Percentiles rank a stretch among this genome's conserved stretches.
Evolutionary conservation across 2,329 filamentous ascomycete genomes (phyloP).

Genomic region (Alternaria alternata): DNA sequence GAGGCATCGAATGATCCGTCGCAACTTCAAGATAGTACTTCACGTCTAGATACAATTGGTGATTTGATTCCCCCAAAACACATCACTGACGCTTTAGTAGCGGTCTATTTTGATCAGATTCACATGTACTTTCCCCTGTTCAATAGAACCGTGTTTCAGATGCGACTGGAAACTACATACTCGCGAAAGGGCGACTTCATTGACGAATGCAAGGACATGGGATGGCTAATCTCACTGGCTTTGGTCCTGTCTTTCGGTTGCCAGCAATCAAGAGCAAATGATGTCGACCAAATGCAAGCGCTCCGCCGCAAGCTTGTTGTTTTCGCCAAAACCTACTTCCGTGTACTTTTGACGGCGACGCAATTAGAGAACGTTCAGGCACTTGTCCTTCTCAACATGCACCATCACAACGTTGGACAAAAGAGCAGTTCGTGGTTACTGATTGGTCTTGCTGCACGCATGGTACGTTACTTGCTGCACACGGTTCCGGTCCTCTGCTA

Average conservation of each 20-base stretch:
- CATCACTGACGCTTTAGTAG: slow-evolving; percentile 50
- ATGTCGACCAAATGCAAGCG: slow-evolving; percentile 27
- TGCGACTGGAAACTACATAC: slow-evolving; percentile 51
- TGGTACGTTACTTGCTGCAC: slow-evolving; percentile 30
- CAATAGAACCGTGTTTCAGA: slow-evolving; percentile 52
- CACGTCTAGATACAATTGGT: slow-evolving; percentile 21
- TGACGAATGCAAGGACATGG: slow-evolving; percentile 48
- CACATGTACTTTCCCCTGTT: slow-evolving; percentile 52
- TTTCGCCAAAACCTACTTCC: slow-evolving; percentile 46
- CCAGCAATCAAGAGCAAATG: slow-evolving; percentile 48
- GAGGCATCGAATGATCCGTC: slow-evolving; percentile 24
- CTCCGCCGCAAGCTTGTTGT: slow-evolving; percentile 34
- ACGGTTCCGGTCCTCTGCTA: neutral
- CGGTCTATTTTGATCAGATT: slow-evolving; percentile 53
- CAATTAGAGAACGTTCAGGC: slow-evolving; percentile 55
- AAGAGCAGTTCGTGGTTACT: slow-evolving; percentile 54
- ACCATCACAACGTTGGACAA: slow-evolving; percentile 55
- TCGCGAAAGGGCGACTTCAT: slow-evolving; percentile 28
- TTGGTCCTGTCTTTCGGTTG: slow-evolving; percentile 55
- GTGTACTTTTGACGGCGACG: slow-evolving; percentile 49
- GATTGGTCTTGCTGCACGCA: slow-evolving; percentile 53
- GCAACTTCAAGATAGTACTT: slow-evolving; percentile 8
- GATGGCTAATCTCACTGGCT: slow-evolving; percentile 54
- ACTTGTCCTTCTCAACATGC: slow-evolving; percentile 53
- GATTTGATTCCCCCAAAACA: slow-evolving; percentile 47